phyloP scores from a whole-genome alignment of 2,329 filamentous ascomycete genomes.

The Pezicula radicicola region DNA sequence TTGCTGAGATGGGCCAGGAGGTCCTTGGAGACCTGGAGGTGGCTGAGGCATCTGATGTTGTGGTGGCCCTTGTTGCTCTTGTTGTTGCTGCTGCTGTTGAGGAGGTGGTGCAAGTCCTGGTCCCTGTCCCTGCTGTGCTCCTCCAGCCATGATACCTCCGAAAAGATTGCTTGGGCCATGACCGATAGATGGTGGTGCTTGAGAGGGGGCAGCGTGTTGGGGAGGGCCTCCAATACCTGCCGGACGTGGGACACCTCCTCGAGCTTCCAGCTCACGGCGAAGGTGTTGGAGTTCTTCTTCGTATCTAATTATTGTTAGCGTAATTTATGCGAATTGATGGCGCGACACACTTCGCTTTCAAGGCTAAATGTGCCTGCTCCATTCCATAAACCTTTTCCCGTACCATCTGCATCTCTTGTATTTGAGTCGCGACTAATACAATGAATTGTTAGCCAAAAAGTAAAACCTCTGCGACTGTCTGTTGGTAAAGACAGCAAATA shows the following conservation, averaged over 20 bases:
- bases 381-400: slow-evolving; percentile 90
- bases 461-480: neutral
- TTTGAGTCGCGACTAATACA: slow-evolving; percentile 74
- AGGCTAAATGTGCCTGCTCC: slow-evolving; percentile 81
- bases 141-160: slow-evolving; percentile 91
- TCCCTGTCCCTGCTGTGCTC: slow-evolving; percentile 70
- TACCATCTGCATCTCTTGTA: slow-evolving; percentile 93
- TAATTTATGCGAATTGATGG: neutral
- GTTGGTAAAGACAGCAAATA: neutral
- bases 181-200: slow-evolving; percentile 80
- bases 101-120: slow-evolving; percentile 76
- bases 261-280: slow-evolving; percentile 79
- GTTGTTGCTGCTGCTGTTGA: slow-evolving; percentile 54
- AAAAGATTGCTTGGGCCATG: slow-evolving; percentile 89
- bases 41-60: slow-evolving; percentile 71
- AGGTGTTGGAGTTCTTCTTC: slow-evolving; percentile 87
- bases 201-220: slow-evolving; percentile 76
- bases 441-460: neutral
- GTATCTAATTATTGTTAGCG: slow-evolving; percentile 57
- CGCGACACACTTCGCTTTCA: slow-evolving; percentile 81
- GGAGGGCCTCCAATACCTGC: slow-evolving; percentile 70
- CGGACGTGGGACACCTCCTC: slow-evolving; percentile 60
- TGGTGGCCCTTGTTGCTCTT: slow-evolving; percentile 55
- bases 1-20: slow-evolving; percentile 51
- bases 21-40: slow-evolving; percentile 60